phyloP scores from a whole-genome alignment of 805 yeast species.

The Candida nemodendra region DNA sequence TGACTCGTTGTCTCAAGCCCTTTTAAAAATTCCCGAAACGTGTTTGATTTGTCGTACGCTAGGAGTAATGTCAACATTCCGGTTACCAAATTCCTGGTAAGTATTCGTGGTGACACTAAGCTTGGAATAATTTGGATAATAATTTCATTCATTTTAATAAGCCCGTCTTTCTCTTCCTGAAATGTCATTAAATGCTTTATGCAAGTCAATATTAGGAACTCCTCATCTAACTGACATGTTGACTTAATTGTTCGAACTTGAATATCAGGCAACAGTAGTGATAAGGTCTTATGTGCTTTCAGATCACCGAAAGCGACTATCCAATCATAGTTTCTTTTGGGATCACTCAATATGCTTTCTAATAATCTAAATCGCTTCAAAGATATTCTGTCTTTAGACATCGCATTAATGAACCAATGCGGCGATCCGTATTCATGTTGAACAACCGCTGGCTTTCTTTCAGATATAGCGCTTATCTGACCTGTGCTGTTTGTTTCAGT shows the following conservation, averaged over 20 bases:
- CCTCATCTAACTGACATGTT: conserved; percentile 58
- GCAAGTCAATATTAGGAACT: conserved; percentile 73
- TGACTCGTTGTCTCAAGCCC: conserved; percentile 10
- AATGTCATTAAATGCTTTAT: conserved; percentile 70
- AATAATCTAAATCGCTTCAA: conserved; percentile 38
- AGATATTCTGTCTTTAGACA: conserved; percentile 39
- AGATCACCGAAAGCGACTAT: conserved; percentile 69
- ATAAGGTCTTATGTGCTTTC: conserved; percentile 80
- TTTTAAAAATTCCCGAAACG: conserved; percentile 15
- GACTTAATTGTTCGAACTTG: conserved; percentile 39
- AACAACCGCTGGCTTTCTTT: no score
- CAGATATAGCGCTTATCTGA: no score
- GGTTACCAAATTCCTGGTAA: conserved; percentile 76
- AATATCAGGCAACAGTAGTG: conserved; percentile 61
- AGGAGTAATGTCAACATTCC: conserved; percentile 63
- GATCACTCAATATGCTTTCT: conserved; percentile 20
- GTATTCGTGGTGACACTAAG: conserved; percentile 67
- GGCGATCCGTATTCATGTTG: no score
- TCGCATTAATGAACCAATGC: conserved; percentile 42
- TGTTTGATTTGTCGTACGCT: conserved; percentile 20
- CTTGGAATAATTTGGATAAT: conserved; percentile 69
- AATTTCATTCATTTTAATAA: conserved; percentile 42
- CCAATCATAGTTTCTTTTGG: conserved; percentile 48
- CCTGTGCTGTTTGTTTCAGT: no score
- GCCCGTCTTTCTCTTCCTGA: conserved; percentile 59